A percentile compares a stretch with the other conserved stretches of the same genome.
These are phyloP conservation scores for Solanum chilense DNA, from an alignment of 257 asterid genomes.

Conservation along the genomic window DNA sequence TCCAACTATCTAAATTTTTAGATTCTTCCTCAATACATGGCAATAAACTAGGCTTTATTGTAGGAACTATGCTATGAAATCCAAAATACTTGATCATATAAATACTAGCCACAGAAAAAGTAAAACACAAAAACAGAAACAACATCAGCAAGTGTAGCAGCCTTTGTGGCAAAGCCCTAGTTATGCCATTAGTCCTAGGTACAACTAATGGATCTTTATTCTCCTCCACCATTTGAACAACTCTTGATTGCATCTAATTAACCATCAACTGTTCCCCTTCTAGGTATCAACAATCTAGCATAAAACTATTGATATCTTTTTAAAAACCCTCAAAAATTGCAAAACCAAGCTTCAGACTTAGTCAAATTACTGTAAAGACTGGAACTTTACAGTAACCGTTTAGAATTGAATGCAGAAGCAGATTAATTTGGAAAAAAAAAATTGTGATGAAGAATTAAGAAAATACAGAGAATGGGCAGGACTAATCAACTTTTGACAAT, in stretches of 20 bases:
- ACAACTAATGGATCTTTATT: constrained; percentile 20
- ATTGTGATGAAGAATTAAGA: not conserved
- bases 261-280: not conserved
- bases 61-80: constrained; percentile 6
- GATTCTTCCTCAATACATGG: constrained; percentile 17
- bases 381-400: not conserved
- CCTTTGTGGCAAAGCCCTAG: constrained; percentile 38
- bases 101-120: constrained; percentile 29
- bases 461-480: not conserved
- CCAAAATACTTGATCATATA: constrained; percentile 30
- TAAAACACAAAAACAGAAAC: constrained; percentile 26
- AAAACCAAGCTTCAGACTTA: not conserved
- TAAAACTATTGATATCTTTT: not conserved
- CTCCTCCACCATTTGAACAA: constrained; percentile 30
- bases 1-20: constrained; percentile 22
- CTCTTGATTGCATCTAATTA: constrained; percentile 4
- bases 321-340: not conserved
- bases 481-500: not conserved
- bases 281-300: not conserved
- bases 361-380: not conserved
- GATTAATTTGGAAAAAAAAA: not conserved
- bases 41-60: constrained; percentile 17
- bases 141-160: constrained; percentile 17
- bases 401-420: not conserved
- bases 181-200: constrained; percentile 14